Evolutionary conservation across 208 protist genomes (phyloP).

Genomic region (Crithidia sp.): DNA sequence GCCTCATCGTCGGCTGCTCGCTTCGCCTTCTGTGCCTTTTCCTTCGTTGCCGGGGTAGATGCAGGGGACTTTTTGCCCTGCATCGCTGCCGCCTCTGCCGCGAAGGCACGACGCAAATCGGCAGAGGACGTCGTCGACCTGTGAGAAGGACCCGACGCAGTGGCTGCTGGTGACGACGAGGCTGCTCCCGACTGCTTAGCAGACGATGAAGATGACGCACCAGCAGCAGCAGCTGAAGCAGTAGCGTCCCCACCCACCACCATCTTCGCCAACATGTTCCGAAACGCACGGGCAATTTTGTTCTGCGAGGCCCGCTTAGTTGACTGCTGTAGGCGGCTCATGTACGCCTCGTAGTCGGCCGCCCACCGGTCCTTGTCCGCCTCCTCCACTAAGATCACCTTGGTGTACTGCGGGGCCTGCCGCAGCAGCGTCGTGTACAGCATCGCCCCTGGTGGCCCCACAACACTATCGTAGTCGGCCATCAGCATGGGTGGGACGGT

Average conservation of each 20-base stretch:
- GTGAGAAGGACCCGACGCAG: neutral
- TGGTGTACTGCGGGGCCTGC: conserved; percentile 72
- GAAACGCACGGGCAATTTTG: conserved; percentile 46
- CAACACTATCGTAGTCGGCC: conserved; percentile 56
- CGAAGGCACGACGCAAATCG: conserved; percentile 18
- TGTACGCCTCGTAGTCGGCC: conserved; percentile 35
- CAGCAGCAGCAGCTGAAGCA: neutral
- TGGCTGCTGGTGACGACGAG: too few relatives aligned
- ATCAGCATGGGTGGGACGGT: conserved; percentile 36
- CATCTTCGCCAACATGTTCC: conserved; percentile 68
- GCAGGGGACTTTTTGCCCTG: neutral
- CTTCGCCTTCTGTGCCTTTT: neutral
- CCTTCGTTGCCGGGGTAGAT: neutral
- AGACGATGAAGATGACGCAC: neutral
- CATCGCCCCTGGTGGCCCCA: conserved; percentile 60
- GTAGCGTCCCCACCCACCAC: conserved; percentile 29
- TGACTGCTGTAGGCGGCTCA: conserved; percentile 31
- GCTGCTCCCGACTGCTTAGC: neutral
- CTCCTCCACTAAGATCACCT: conserved; percentile 78
- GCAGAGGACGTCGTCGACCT: conserved; percentile 13
- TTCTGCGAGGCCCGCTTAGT: conserved; percentile 39
- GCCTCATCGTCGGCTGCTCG: neutral
- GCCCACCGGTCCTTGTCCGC: conserved; percentile 65
- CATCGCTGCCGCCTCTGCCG: conserved; percentile 11
- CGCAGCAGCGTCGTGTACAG: conserved; percentile 63